Evolutionary conservation across 306 rosid species (phyloP).

Genomic region (cucumber (Cucumis sativus)): DNA sequence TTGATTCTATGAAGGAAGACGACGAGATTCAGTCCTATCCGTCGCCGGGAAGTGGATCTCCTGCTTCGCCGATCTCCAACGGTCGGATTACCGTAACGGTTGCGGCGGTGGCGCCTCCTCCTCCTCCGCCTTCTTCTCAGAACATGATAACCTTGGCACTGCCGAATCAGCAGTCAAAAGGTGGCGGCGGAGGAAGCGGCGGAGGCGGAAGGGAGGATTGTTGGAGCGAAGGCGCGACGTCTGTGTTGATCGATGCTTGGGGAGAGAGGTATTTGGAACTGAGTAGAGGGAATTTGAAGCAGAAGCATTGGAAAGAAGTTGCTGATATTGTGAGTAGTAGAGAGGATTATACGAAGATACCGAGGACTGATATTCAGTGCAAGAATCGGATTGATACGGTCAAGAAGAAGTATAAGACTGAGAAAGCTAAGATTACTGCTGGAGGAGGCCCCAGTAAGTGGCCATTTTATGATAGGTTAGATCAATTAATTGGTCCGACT

Average conservation of each 20-base stretch:
- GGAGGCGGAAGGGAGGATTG: conserved; percentile 89
- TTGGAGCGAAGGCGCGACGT: conserved; percentile 94
- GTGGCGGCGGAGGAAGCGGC: conserved; percentile 20
- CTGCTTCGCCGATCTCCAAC: conserved; percentile 38
- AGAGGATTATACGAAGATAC: conserved; percentile 54
- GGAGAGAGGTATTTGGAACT: conserved; percentile 91
- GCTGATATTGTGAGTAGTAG: conserved; percentile 77
- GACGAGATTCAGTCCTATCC: conserved; percentile 69
- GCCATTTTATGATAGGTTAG: conserved; percentile 62
- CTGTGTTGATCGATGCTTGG: conserved; percentile 94
- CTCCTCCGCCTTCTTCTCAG: conserved; percentile 17
- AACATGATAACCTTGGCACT: conserved; percentile 53
- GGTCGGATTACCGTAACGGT: conserved; percentile 84
- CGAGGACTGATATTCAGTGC: conserved; percentile 87
- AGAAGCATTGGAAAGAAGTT: conserved; percentile 96
- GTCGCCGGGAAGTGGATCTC: conserved; percentile 66
- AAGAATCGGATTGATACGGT: conserved; percentile 96
- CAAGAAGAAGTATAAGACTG: conserved; percentile 87
- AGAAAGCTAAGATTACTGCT: conserved; percentile 62
- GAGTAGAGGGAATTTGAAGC: conserved; percentile 92
- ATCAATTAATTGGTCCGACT: conserved; percentile 57
- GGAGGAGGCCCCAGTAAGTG: conserved; percentile 58
- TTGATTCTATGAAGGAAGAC: conserved; percentile 56
- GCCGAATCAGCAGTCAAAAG: conserved; percentile 45
- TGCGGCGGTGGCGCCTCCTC: conserved; percentile 21